phyloP scores from a whole-genome alignment of 129 eudicot species.

The Tanacetum coccineum region DNA sequence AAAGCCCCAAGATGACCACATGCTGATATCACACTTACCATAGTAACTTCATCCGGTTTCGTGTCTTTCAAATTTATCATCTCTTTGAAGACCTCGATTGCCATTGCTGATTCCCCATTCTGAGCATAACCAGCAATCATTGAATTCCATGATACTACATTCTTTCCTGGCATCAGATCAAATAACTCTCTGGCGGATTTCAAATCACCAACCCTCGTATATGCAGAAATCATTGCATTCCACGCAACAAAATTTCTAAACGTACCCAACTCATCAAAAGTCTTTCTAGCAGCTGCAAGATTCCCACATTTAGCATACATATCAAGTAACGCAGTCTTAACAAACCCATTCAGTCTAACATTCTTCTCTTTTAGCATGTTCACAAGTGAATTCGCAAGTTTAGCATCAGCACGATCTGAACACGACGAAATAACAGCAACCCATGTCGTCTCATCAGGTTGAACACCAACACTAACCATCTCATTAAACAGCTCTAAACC shows the following conservation, averaged over 20 bases:
- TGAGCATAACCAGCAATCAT: constrained; percentile 83
- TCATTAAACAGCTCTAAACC: constrained; percentile 42
- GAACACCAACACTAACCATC: constrained; percentile 44
- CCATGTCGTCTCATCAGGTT: constrained; percentile 75
- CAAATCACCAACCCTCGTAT: constrained; percentile 66
- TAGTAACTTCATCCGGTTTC: constrained; percentile 75
- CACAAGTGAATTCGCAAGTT: constrained; percentile 47
- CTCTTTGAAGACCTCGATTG: constrained; percentile 60
- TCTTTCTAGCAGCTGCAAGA: constrained; percentile 53
- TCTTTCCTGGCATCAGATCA: constrained; percentile 53
- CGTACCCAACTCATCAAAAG: constrained; percentile 52
- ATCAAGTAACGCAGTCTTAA: constrained; percentile 73
- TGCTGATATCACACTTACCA: constrained; percentile 75
- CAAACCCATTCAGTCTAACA: constrained; percentile 39
- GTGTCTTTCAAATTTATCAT: constrained; percentile 32
- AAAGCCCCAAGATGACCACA: constrained; percentile 87
- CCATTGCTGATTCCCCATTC: constrained; percentile 66
- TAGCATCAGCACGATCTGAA: constrained; percentile 53
- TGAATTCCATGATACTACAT: constrained; percentile 80
- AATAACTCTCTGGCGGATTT: constrained; percentile 61
- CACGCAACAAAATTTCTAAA: constrained; percentile 53
- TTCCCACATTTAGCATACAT: constrained; percentile 84
- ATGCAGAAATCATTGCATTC: constrained; percentile 82
- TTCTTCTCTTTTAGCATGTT: constrained; percentile 38
- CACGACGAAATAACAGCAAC: constrained; percentile 65